A percentile compares a stretch with the other conserved stretches of the same genome.
Conservation (phyloP, 169 alveolate genomes). For the Plasmodium ovale region DNA sequence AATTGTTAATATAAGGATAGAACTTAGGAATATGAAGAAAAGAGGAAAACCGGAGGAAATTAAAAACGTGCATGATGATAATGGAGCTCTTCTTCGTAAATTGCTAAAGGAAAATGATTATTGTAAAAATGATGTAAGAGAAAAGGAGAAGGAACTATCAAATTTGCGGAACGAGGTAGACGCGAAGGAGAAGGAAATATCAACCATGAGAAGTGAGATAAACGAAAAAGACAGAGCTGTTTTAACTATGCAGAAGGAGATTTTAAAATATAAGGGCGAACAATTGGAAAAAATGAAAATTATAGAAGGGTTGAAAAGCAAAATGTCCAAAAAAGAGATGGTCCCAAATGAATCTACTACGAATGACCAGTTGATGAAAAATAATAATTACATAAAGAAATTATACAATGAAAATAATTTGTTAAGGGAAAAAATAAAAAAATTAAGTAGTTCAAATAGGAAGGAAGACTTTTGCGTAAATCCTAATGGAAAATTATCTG, state of each 20-base stretch:
- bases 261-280: constrained; percentile 35
- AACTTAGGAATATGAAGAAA: neutral
- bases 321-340: constrained; percentile 23
- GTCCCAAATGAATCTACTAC: constrained; percentile 8
- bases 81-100: neutral
- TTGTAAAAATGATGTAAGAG: constrained; percentile 29
- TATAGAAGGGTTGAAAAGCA: constrained; percentile 34
- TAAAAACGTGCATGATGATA: neutral
- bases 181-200: constrained; percentile 31
- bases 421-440: constrained; percentile 64
- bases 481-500: neutral
- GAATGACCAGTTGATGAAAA: constrained; percentile 13
- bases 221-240: constrained; percentile 8
- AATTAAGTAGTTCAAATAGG: constrained; percentile 12
- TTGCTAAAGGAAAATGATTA: constrained; percentile 24
- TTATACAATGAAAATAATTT: constrained; percentile 65
- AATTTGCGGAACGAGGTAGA: constrained; percentile 26
- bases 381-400: constrained; percentile 58
- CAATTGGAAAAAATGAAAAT: constrained; percentile 25
- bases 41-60: neutral
- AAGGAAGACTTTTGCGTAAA: neutral
- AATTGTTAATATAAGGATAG: constrained; percentile 34
- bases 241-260: constrained; percentile 10
- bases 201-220: constrained; percentile 27
- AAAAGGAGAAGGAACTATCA: constrained; percentile 26